A percentile compares a stretch with the other conserved stretches of the same genome.
Evolutionary conservation across 495 filamentous ascomycete species (phyloP).

Genomic region (Monascus purpureus): DNA sequence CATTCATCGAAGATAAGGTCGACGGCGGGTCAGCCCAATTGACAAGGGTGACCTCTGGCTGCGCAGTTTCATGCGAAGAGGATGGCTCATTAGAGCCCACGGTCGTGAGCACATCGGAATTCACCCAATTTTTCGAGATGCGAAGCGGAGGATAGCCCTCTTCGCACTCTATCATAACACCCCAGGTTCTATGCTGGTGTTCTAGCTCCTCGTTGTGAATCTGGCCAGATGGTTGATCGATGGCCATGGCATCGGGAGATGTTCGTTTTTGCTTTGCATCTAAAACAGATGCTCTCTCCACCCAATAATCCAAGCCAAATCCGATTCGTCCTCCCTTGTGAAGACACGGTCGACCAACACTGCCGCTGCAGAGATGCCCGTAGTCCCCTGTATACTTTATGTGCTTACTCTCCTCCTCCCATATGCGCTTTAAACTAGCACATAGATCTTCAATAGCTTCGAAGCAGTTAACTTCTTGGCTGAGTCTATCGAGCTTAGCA

Average conservation of each 20-base stretch:
- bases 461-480: conserved; percentile 72
- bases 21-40: conserved; percentile 39
- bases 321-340: conserved; percentile 60
- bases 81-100: conserved; percentile 8
- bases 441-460: conserved; percentile 76
- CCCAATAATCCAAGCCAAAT: conserved; percentile 78
- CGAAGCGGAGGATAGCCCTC: conserved; percentile 34
- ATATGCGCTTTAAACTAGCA: conserved; percentile 49
- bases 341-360: conserved; percentile 66
- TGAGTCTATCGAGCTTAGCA: conserved; percentile 65
- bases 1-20: conserved; percentile 26
- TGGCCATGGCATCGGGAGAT: conserved; percentile 21
- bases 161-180: conserved; percentile 31
- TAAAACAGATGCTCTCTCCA: conserved; percentile 39
- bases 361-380: conserved; percentile 30
- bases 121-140: conserved; percentile 33
- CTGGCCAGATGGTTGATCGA: conserved; percentile 17
- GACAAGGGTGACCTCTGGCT: conserved; percentile 11
- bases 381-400: conserved; percentile 31
- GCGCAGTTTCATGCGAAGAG: conserved; percentile 6
- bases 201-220: conserved; percentile 8
- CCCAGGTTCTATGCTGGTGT: conserved; percentile 17
- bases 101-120: conserved; percentile 16
- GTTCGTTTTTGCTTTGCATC: conserved; percentile 21
- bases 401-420: conserved; percentile 35